Conservation (phyloP, 345 rosid species). For the Crucihimalaya himalaica region DNA sequence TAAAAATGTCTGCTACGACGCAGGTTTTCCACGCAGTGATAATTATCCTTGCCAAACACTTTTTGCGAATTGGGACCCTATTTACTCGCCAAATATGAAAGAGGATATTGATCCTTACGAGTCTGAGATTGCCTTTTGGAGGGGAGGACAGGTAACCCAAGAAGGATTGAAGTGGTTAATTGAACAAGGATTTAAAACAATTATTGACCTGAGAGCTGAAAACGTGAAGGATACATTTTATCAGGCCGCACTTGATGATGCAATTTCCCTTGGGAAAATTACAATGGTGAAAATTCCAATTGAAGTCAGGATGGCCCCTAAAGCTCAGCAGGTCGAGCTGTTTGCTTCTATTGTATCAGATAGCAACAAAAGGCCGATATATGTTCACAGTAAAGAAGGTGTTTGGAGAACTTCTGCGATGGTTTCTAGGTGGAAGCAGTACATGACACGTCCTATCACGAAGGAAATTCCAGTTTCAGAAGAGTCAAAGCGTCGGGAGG, state of each 20-base stretch:
- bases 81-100: conserved; percentile 59
- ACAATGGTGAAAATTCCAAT: conserved; percentile 74
- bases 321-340: conserved; percentile 86
- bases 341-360: conserved; percentile 84
- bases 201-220: conserved; percentile 88
- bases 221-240: conserved; percentile 77
- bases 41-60: conserved; percentile 66
- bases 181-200: conserved; percentile 73
- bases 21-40: conserved; percentile 77
- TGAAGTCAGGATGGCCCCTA: conserved; percentile 81
- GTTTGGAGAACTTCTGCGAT: conserved; percentile 84
- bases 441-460: conserved; percentile 54
- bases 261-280: conserved; percentile 58
- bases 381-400: conserved; percentile 95
- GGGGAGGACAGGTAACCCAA: conserved; percentile 87
- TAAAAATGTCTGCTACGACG: conserved; percentile 89
- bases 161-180: conserved; percentile 88
- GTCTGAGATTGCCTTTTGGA: conserved; percentile 82
- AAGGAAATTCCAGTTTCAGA: conserved; percentile 44
- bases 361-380: conserved; percentile 72
- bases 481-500: conserved; percentile 41
- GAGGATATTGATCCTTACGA: conserved; percentile 50
- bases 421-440: conserved; percentile 97
- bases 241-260: conserved; percentile 64
- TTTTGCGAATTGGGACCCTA: conserved; percentile 85